Conservation (phyloP, 129 eudicot species). For the Ambrosia trifida region DNA sequence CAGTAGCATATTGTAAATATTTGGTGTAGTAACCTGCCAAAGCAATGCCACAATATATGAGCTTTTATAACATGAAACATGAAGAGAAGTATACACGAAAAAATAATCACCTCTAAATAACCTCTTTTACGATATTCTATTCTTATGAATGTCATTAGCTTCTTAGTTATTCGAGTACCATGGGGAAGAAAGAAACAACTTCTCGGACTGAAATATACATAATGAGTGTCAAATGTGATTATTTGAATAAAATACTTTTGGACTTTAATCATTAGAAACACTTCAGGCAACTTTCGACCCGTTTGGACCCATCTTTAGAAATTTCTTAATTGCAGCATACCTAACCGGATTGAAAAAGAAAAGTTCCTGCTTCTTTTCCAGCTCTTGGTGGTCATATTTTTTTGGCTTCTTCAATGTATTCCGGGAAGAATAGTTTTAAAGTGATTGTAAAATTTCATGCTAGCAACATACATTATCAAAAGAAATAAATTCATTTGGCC, state of each 20-base stretch:
- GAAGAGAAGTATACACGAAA: neutral
- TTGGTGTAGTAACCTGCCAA: too few species aligned
- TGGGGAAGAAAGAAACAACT: slow-evolving; percentile 92
- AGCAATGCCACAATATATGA: slow-evolving; percentile 25
- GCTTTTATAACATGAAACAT: neutral
- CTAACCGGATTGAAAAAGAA: slow-evolving; percentile 75
- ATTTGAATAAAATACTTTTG: neutral
- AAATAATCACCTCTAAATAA: slow-evolving; percentile 60
- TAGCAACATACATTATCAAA: too few species aligned
- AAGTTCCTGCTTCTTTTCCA: slow-evolving; percentile 95
- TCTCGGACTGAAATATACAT: too few species aligned
- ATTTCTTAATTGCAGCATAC: neutral
- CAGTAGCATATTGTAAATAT: too few species aligned
- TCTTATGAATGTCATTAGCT: slow-evolving; percentile 63
- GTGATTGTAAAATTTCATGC: too few species aligned
- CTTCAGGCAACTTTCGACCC: neutral
- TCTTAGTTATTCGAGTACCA: slow-evolving; percentile 73
- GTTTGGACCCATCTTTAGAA: neutral
- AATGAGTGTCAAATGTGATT: too few species aligned
- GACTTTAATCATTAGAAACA: neutral
- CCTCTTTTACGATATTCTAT: slow-evolving; percentile 82
- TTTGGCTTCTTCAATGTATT: too few species aligned
- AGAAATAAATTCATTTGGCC: too few species aligned
- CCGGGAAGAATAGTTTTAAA: too few species aligned
- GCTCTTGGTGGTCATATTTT: too few species aligned